These are phyloP conservation scores for Solanum arcanum DNA, from an alignment of 257 asterid species.

Conservation along the genomic window DNA sequence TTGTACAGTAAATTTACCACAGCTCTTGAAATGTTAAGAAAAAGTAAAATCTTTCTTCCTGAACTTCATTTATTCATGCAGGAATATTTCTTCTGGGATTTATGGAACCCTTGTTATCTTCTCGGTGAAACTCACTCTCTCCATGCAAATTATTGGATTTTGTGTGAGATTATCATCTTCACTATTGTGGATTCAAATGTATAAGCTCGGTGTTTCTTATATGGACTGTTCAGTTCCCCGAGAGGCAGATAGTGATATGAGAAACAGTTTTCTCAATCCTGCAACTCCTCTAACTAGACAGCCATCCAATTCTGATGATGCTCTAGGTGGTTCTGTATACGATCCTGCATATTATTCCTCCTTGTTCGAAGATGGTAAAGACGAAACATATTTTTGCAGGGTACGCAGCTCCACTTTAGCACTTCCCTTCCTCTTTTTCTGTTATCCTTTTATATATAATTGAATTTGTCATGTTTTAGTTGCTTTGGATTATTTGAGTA, in stretches of 20 bases:
- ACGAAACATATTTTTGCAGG: conserved; percentile 25
- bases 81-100: conserved; percentile 56
- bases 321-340: conserved; percentile 61
- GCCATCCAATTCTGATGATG: conserved; percentile 59
- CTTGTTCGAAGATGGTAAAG: conserved; percentile 66
- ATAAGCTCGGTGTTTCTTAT: conserved; percentile 80
- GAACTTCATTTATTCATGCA: conserved; percentile 19
- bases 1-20: background rate
- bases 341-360: conserved; percentile 79
- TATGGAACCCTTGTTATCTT: conserved; percentile 56
- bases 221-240: conserved; percentile 41
- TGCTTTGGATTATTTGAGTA: background rate
- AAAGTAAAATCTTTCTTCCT: background rate
- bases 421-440: background rate
- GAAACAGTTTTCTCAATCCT: conserved; percentile 79
- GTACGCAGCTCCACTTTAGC: conserved; percentile 25
- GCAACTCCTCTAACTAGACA: conserved; percentile 48
- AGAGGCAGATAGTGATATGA: conserved; percentile 64
- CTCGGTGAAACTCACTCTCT: conserved; percentile 75
- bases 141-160: conserved; percentile 80
- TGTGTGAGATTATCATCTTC: conserved; percentile 75
- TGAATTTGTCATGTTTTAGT: background rate
- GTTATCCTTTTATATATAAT: background rate
- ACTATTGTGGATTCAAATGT: conserved; percentile 86
- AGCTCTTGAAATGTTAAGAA: background rate